Percentiles rank a stretch among this genome's conserved stretches.
Evolutionary conservation across 2,329 filamentous ascomycete species (phyloP).

Genomic region (Alternaria brassicicola): DNA sequence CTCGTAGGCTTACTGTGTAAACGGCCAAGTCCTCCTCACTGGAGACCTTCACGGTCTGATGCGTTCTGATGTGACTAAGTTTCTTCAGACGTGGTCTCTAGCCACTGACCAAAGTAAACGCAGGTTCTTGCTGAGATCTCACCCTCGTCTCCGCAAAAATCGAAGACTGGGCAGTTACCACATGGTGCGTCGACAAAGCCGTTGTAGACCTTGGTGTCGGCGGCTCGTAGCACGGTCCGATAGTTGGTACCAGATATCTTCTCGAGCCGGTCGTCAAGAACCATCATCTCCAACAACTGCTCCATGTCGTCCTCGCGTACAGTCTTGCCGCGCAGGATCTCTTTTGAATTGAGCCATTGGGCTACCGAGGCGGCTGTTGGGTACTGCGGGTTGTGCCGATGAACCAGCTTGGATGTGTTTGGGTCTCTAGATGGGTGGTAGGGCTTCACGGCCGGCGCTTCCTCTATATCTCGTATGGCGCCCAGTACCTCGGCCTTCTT

Average conservation of each 20-base stretch:
- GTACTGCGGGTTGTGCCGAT: conserved; percentile 75
- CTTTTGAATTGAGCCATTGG: conserved; percentile 69
- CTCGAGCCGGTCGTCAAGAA: conserved; percentile 86
- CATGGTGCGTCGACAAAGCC: conserved; percentile 89
- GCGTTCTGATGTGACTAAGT: background rate
- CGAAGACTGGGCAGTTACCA: conserved; percentile 89
- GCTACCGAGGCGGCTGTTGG: conserved; percentile 82
- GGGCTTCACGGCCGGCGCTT: conserved; percentile 33
- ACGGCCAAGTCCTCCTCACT: too few relatives aligned
- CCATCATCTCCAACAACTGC: conserved; percentile 84
- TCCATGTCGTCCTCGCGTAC: conserved; percentile 74
- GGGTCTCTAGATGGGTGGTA: conserved; percentile 33
- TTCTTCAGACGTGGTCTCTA: conserved; percentile 52
- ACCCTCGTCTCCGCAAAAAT: conserved; percentile 87
- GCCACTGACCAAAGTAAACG: conserved; percentile 88
- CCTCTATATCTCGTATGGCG: conserved; percentile 41
- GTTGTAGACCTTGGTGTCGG: conserved; percentile 63
- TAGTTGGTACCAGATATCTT: conserved; percentile 59
- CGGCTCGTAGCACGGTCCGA: conserved; percentile 50
- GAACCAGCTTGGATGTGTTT: conserved; percentile 45
- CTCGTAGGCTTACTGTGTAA: background rate
- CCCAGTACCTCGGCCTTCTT: conserved; percentile 47
- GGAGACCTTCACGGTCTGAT: background rate
- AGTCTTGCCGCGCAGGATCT: conserved; percentile 72
- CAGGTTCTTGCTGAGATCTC: conserved; percentile 89